These are phyloP conservation scores for Pisolithus sp. DNA, from an alignment of 768 basidiomycete genomes.

Conservation along the genomic window DNA sequence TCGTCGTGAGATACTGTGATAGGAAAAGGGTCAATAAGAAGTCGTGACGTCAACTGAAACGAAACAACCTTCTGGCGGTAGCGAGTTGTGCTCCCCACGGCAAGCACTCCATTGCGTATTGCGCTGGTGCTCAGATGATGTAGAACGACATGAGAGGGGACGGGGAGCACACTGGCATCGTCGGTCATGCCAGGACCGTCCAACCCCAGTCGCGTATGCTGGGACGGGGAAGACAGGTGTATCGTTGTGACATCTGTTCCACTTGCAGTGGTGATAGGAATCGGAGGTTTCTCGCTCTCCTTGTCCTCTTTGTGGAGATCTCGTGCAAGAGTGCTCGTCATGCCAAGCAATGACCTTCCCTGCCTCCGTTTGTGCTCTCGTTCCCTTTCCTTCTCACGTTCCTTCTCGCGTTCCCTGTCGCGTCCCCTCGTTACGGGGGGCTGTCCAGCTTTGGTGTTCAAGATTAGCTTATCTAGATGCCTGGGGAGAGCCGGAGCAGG, in stretches of 20 bases:
- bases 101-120: conserved; percentile 87
- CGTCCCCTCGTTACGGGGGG: conserved; percentile 29
- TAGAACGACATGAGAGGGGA: conserved; percentile 89
- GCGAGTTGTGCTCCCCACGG: conserved; percentile 86
- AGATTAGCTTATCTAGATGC: conserved; percentile 89
- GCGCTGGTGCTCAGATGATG: conserved; percentile 95
- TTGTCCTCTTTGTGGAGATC: conserved; percentile 21
- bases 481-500: conserved; percentile 84
- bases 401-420: conserved; percentile 28
- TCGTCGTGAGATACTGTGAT: conserved; percentile 72
- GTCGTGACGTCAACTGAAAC: background rate
- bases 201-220: conserved; percentile 28
- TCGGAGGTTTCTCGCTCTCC: conserved; percentile 16
- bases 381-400: conserved; percentile 30
- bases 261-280: conserved; percentile 34
- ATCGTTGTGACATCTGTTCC: conserved; percentile 31
- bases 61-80: conserved; percentile 79
- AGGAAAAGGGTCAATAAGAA: conserved; percentile 11
- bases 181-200: conserved; percentile 54
- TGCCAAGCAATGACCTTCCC: conserved; percentile 28
- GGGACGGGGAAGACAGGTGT: conserved; percentile 20
- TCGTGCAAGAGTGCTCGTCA: conserved; percentile 29
- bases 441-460: conserved; percentile 49
- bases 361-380: conserved; percentile 26
- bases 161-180: conserved; percentile 85